Conservation (phyloP, 345 rosid species). For the Sisymbrium altissimum region DNA sequence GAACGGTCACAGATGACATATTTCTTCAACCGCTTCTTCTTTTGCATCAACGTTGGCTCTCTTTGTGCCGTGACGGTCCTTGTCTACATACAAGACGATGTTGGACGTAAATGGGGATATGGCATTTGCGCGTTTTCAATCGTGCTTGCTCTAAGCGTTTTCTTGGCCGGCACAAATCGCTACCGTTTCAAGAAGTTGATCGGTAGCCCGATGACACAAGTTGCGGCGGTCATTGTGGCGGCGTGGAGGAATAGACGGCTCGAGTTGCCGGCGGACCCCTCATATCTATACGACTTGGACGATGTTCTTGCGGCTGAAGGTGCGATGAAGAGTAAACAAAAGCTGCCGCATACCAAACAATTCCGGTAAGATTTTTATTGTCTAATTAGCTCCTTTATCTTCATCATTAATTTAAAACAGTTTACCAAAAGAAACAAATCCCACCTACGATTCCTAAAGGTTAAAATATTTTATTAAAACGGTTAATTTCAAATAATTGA, state of each 20-base stretch:
- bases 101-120: conserved; percentile 88
- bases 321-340: conserved; percentile 60
- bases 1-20: conserved; percentile 65
- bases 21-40: conserved; percentile 96
- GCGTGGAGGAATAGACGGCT: conserved; percentile 65
- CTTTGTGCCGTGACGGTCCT: conserved; percentile 79
- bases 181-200: conserved; percentile 82
- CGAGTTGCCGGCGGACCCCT: conserved; percentile 59
- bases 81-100: conserved; percentile 81
- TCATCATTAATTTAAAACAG: neutral
- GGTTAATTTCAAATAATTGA: conserved; percentile 16
- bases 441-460: conserved; percentile 4
- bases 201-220: conserved; percentile 94
- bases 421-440: neutral
- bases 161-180: conserved; percentile 68
- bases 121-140: conserved; percentile 82
- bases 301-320: conserved; percentile 45
- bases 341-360: conserved; percentile 65
- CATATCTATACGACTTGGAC: conserved; percentile 50
- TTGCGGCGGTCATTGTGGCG: conserved; percentile 57
- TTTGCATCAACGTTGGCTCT: conserved; percentile 80
- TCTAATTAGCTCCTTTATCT: neutral
- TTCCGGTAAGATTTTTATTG: conserved; percentile 51
- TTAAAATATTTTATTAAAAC: neutral
- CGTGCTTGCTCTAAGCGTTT: conserved; percentile 48